These are phyloP conservation scores for Aschersonia sp. DNA, from an alignment of 2,329 filamentous ascomycete genomes.

Conservation along the genomic window DNA sequence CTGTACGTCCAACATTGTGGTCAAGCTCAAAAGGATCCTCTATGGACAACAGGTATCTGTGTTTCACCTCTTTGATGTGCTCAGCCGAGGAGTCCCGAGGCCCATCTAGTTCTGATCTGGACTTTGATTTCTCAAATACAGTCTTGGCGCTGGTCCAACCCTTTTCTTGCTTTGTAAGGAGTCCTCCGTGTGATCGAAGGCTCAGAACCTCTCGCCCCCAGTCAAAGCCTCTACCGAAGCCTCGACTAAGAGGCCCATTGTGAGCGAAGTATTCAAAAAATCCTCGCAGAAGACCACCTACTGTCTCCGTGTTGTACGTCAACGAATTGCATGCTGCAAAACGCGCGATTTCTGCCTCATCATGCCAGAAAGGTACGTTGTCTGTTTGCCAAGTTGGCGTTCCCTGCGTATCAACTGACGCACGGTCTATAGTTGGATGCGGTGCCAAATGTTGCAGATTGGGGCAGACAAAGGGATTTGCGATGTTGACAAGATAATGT, in stretches of 20 bases:
- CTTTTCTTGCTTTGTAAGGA: conserved; percentile 62
- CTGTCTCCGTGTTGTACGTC: conserved; percentile 52
- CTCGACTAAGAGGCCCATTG: conserved; percentile 35
- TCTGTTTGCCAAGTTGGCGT: conserved; percentile 41
- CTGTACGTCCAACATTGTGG: conserved; percentile 79
- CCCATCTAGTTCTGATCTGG: conserved; percentile 5
- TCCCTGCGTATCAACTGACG: conserved; percentile 9
- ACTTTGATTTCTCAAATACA: conserved; percentile 36
- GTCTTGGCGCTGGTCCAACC: conserved; percentile 79
- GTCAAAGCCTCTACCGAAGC: conserved; percentile 47
- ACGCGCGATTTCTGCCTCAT: conserved; percentile 53
- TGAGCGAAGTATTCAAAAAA: conserved; percentile 84
- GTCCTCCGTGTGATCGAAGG: conserved; percentile 55
- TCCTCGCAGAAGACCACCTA: conserved; percentile 60
- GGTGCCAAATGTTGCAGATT: conserved; percentile 57
- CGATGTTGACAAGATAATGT: conserved; percentile 78
- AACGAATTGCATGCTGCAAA: conserved; percentile 44
- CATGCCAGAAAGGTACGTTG: conserved; percentile 64
- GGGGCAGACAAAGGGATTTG: conserved; percentile 65
- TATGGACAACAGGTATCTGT: conserved; percentile 76
- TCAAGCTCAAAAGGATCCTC: conserved; percentile 84
- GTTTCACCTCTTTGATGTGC: conserved; percentile 52
- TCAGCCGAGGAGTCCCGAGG: conserved; percentile 21
- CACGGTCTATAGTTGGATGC: conserved; percentile 19
- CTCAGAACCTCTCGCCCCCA: conserved; percentile 74